Conservation (phyloP, 1,139 yeast species). For the Ogataea hybrid region DNA sequence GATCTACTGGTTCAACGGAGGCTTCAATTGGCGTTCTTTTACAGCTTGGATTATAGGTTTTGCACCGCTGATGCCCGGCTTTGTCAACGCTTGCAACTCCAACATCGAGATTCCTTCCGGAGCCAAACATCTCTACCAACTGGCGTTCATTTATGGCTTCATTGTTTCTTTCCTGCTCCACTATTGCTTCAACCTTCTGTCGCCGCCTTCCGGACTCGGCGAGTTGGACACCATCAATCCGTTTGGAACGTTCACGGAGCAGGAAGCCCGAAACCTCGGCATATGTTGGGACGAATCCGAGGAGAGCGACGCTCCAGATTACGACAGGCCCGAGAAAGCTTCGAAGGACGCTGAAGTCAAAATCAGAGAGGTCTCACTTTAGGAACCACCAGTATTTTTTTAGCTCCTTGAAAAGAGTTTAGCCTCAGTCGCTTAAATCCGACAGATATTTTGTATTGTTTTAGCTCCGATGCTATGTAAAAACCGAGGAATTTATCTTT, state of each 20-base stretch:
- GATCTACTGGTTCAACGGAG: slow-evolving; percentile 36
- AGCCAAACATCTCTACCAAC: slow-evolving; percentile 34
- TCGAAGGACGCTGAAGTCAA: background rate
- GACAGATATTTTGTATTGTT: no score
- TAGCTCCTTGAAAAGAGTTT: no score
- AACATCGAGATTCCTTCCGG: slow-evolving; percentile 33
- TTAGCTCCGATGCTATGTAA: no score
- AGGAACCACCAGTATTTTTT: background rate
- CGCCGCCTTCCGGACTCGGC: slow-evolving; percentile 38
- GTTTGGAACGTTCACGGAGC: slow-evolving; percentile 38
- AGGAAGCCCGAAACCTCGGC: slow-evolving; percentile 16
- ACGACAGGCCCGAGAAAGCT: no score
- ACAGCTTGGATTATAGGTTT: slow-evolving; percentile 31
- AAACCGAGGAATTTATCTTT: no score
- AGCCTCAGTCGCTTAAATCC: no score
- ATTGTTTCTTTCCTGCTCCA: slow-evolving; percentile 39
- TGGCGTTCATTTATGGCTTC: slow-evolving; percentile 36
- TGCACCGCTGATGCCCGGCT: slow-evolving; percentile 38
- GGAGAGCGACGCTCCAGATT: background rate
- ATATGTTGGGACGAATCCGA: slow-evolving; percentile 6
- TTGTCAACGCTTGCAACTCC: slow-evolving; percentile 33
- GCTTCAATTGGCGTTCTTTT: slow-evolving; percentile 44
- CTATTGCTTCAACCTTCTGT: slow-evolving; percentile 35
- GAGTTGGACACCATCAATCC: slow-evolving; percentile 38
- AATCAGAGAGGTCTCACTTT: background rate